Evolutionary conservation across 2,329 filamentous ascomycete species (phyloP).

Genomic region (Verticillium zaregamsianum): DNA sequence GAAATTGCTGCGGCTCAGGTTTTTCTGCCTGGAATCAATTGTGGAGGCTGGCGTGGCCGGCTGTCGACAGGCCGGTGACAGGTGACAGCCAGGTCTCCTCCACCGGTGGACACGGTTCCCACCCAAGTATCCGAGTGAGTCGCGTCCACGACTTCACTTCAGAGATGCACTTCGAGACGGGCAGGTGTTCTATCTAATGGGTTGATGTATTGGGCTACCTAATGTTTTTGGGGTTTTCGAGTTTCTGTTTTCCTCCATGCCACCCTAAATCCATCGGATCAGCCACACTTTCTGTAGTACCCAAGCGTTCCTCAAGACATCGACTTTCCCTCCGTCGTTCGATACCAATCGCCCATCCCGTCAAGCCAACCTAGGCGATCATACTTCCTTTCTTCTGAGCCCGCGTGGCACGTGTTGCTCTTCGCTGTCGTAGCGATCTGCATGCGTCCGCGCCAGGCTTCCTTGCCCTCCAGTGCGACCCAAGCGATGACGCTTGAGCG

Average conservation of each 20-base stretch:
- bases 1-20: slow-evolving; percentile 1
- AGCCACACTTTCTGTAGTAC: not conserved
- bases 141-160: no score
- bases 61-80: not conserved
- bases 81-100: not conserved
- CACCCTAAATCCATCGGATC: not conserved
- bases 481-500: no score
- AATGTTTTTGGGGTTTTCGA: not conserved
- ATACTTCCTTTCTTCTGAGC: not conserved
- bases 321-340: not conserved
- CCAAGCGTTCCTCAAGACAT: not conserved
- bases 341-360: no score
- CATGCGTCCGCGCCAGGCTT: no score
- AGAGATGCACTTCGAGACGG: not conserved
- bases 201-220: not conserved
- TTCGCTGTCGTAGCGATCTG: no score
- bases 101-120: not conserved
- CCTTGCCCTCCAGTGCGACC: no score
- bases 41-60: not conserved
- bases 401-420: no score
- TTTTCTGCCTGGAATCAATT: slow-evolving; percentile 1
- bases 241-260: not conserved
- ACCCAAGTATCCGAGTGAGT: no score
- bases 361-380: not conserved
- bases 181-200: not conserved